Evolutionary conservation across 2,329 filamentous ascomycete species (phyloP), one percentile per base, ranked within the genome.

Genomic region (Alternaria hordeiaustralica): DNA sequence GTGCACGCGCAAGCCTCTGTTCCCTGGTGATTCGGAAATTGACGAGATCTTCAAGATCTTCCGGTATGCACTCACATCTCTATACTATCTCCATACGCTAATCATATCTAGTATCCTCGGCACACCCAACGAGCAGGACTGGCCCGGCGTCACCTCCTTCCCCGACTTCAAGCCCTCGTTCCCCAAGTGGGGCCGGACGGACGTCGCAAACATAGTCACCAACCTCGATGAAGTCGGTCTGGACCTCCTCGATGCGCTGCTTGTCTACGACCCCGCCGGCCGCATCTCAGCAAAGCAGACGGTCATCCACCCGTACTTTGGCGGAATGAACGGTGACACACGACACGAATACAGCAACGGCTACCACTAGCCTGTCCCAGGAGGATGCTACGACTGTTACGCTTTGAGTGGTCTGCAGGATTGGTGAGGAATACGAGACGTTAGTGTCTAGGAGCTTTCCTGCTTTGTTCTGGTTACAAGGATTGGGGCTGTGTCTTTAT

Each of bases 41-140:
- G 93, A 96, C 76, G 93, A 96, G 81, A 96, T 96, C 77, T 96
- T 96, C 86, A 96, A 95, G 84, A 96, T 91, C 78, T 97, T 97
- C 89, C 88, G 90, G 92, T 93, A 84, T 74, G 86, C 25, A 33
- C 18, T 30, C 21, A 36, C 25, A 6, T 5, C 33, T 28, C 46
- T 18, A n/a, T 10, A 3, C 9, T 4, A 25, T 30, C 9, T 12
- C 10, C 4, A 6, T 8, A 21, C 5, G 21, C 68, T 76, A 61
- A 76, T 54, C 20, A 6, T 9, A 6, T 3, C 9, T 51, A 79
- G 75, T 21, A 72, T 93, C 36, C 88, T 97, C 43, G 93, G 94
- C 69, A 97, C 94, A 5, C 94, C 94, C 4, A 88, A 89, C 58
- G 94, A 97, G 78, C 85, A 88, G 8, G 86, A 89, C 62, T 97